Base-by-base conservation (phyloP, 495 filamentous ascomycete genomes). In the Acidiella bohemica region DNA sequence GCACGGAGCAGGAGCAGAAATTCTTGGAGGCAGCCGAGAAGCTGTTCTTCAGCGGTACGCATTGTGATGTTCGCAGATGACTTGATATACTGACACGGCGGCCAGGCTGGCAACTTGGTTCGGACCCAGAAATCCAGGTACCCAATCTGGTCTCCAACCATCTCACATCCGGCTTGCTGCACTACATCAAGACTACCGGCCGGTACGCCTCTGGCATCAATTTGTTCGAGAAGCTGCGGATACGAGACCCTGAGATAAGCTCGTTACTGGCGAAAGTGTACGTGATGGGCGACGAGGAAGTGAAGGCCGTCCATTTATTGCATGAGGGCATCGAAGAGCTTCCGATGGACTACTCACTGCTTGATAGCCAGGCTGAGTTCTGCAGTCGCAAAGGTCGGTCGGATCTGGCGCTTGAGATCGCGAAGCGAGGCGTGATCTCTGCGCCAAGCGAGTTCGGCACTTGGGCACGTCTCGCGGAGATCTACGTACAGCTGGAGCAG, bases 81-180 rank as follows among this genome's bases (percentile, higher is more conserved):
- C 21, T 3, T 22, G 18, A 23, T 23, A 7, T 8, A 12, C 29
- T 35, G 27, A 47, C 32, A 16, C 20, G 24, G 16, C 19, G 11
- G 1, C 29, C 49, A 93, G 86, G 88, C 36, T 87, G 86, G 70
- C 86, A 94, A 58, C 69, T 99, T 20, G 93, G 90, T 36, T 96
- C 92, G 10, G 90, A 99, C 54, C 86, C 90, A 1, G 81, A 95
- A 53, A 92, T 94, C 0, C 90, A 99, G 62, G 92, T 96, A 2
- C 90, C 90, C 1, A 96, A 94, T 51, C 77, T 84, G 24, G 90
- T 95, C 30, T 88, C 83, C n/a, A 99, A 99, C 55, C 83, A 97
- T 56, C 72, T 96, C 21, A 85, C 85, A 2, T 71, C 81, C 21
- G 92, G 90, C 12, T 74, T 99, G 1, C 69, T 99, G n/a, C 81